Evolutionary conservation across 1,284 basidiomycete species (phyloP).

Genomic region (Leccinum glutinopallens): DNA sequence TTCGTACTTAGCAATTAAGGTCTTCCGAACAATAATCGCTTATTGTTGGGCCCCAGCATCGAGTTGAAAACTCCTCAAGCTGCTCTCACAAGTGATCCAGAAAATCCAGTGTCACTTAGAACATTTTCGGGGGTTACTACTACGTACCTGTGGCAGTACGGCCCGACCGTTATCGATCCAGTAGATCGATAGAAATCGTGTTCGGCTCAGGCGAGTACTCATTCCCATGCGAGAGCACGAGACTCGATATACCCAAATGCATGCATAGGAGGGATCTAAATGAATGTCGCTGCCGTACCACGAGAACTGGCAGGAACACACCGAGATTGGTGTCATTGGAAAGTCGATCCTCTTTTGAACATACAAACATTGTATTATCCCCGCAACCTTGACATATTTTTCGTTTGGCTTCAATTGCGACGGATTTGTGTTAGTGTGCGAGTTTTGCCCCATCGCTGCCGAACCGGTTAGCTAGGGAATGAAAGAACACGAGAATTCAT

Average conservation of each 20-base stretch:
- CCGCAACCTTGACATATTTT: slow-evolving; percentile 5
- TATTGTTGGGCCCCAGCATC: slow-evolving; percentile 1
- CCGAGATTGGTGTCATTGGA: slow-evolving; percentile 5
- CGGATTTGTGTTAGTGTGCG: slow-evolving; percentile 11
- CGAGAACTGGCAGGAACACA: slow-evolving; percentile 8
- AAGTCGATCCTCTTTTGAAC: slow-evolving; percentile 12
- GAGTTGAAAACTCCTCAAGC: neutral
- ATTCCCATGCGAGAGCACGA: neutral
- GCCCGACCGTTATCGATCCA: slow-evolving; percentile 5
- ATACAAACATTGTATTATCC: slow-evolving; percentile 4
- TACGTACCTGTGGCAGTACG: neutral
- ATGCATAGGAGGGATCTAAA: slow-evolving; percentile 6
- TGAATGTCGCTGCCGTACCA: slow-evolving; percentile 13
- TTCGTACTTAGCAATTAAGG: slow-evolving; percentile 13
- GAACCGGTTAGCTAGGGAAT: slow-evolving; percentile 8
- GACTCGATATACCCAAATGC: slow-evolving; percentile 11
- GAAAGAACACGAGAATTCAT: slow-evolving; percentile 6
- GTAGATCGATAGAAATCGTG: slow-evolving; percentile 4
- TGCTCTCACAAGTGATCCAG: neutral
- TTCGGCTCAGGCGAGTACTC: slow-evolving; percentile 1
- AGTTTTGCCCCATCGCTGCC: slow-evolving; percentile 9
- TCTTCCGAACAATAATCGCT: slow-evolving; percentile 15
- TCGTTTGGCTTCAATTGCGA: slow-evolving; percentile 8
- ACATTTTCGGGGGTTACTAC: neutral
- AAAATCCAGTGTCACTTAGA: neutral